Conservation (phyloP, 192 early-diverging fungal species). For the Ambispora gerdemannii region DNA sequence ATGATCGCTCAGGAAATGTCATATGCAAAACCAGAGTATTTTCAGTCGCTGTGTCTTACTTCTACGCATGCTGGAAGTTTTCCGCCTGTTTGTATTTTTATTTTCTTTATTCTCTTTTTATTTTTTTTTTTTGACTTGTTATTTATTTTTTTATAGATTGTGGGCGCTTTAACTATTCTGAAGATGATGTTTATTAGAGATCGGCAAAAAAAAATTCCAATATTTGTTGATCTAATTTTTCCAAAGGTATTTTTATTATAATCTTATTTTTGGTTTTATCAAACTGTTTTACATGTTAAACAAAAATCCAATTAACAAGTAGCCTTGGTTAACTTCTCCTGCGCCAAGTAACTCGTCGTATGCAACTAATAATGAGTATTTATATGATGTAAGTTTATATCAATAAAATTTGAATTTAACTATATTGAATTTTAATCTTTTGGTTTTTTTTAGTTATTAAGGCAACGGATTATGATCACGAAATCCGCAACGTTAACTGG, state of each 20-base stretch:
- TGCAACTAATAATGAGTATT: not conserved
- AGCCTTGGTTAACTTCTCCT: conserved; percentile 1
- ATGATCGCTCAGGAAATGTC: conserved; percentile 82
- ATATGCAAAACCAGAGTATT: conserved; percentile 50
- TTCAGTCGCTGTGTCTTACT: conserved; percentile 57
- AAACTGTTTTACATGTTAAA: not conserved
- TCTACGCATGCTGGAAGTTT: conserved; percentile 55
- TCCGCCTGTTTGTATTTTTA: conserved; percentile 22
- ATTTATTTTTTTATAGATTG: not conserved
- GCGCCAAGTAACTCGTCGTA: not conserved
- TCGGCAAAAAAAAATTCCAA: not conserved
- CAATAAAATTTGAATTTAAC: not conserved
- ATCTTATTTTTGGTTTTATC: no score
- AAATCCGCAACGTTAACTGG: conserved; percentile 2
- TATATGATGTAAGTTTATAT: conserved; percentile 16
- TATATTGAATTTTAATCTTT: not conserved
- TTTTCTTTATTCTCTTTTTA: not conserved
- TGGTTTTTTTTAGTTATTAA: not conserved
- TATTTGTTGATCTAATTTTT: not conserved
- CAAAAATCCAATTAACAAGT: not conserved
- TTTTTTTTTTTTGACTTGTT: not conserved
- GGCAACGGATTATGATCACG: not conserved
- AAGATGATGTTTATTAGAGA: conserved; percentile 14
- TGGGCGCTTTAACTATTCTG: not conserved
- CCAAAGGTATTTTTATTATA: conserved; percentile 17